Conservation (phyloP, 2,329 filamentous ascomycete genomes). For the Colletotrichum sp. region DNA sequence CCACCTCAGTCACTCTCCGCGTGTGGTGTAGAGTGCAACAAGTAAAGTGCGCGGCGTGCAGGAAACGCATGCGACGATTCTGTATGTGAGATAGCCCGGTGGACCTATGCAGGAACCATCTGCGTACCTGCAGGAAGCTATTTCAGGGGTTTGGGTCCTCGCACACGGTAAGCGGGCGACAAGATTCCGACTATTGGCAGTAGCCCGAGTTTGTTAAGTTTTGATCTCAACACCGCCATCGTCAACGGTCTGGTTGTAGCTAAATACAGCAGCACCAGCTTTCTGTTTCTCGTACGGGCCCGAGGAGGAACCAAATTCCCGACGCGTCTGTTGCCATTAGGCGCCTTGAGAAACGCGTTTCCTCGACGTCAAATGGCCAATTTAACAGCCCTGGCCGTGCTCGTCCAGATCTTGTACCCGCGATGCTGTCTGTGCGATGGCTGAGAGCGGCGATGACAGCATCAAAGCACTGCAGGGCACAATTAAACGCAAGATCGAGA, state of each 20-base stretch:
- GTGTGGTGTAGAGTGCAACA: neutral
- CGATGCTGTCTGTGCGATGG: slow-evolving; percentile 4
- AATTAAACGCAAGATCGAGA: neutral
- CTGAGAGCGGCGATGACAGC: neutral
- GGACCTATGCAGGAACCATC: slow-evolving; percentile 5
- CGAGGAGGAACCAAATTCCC: neutral
- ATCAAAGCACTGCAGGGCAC: neutral
- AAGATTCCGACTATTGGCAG: neutral
- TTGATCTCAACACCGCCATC: neutral
- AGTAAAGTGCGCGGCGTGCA: neutral
- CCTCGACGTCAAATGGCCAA: neutral
- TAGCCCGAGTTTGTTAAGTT: neutral
- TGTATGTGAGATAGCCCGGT: neutral
- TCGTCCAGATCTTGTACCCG: neutral
- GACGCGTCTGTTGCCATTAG: neutral
- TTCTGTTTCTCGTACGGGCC: neutral
- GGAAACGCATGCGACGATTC: neutral
- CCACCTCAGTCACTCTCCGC: neutral
- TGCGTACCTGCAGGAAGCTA: neutral
- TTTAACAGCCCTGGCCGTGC: neutral
- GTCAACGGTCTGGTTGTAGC: neutral
- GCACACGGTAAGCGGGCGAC: neutral
- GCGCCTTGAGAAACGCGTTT: neutral
- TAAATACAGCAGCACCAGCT: neutral
- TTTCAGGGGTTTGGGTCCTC: neutral